phyloP scores from a whole-genome alignment of 1,284 basidiomycete genomes.

The Pascua guehoae region DNA sequence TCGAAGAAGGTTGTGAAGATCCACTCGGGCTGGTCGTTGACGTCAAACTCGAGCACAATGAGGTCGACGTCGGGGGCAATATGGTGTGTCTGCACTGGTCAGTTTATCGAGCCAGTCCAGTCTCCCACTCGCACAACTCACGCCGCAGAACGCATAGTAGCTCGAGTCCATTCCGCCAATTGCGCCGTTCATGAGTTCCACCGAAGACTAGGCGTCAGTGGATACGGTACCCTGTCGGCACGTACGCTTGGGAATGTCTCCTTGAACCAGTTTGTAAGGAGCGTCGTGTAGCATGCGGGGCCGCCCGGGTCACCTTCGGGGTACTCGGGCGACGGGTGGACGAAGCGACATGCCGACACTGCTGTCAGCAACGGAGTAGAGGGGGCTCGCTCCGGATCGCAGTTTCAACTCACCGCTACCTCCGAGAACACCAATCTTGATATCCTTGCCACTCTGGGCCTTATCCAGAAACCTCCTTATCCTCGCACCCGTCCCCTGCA shows the following conservation, averaged over 20 bases:
- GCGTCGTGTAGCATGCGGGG: slow-evolving; percentile 44
- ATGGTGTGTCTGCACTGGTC: slow-evolving; percentile 39
- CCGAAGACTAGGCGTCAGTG: slow-evolving; percentile 1
- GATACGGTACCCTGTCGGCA: background rate
- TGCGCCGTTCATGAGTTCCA: slow-evolving; percentile 41
- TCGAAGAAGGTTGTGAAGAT: slow-evolving; percentile 47
- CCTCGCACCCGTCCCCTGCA: slow-evolving; percentile 37
- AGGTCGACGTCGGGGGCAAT: slow-evolving; percentile 44
- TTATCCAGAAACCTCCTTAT: slow-evolving; percentile 32
- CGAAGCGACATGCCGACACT: slow-evolving; percentile 48
- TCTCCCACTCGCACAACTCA: slow-evolving; percentile 7
- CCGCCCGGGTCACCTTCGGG: slow-evolving; percentile 45
- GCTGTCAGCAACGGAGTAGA: slow-evolving; percentile 8
- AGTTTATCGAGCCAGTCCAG: background rate
- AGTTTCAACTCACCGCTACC: slow-evolving; percentile 39
- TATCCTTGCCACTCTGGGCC: slow-evolving; percentile 31
- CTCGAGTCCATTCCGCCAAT: slow-evolving; percentile 49
- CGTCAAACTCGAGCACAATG: slow-evolving; percentile 48
- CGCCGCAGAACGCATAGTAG: slow-evolving; percentile 49
- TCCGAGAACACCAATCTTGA: slow-evolving; percentile 45
- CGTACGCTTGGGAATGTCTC: slow-evolving; percentile 36
- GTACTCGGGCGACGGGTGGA: slow-evolving; percentile 37
- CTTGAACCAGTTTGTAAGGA: slow-evolving; percentile 39
- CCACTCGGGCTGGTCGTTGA: slow-evolving; percentile 47
- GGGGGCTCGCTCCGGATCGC: no score